These are phyloP conservation scores for Spergularia bocconei DNA, from an alignment of 148 eudicot species.

Conservation along the genomic window DNA sequence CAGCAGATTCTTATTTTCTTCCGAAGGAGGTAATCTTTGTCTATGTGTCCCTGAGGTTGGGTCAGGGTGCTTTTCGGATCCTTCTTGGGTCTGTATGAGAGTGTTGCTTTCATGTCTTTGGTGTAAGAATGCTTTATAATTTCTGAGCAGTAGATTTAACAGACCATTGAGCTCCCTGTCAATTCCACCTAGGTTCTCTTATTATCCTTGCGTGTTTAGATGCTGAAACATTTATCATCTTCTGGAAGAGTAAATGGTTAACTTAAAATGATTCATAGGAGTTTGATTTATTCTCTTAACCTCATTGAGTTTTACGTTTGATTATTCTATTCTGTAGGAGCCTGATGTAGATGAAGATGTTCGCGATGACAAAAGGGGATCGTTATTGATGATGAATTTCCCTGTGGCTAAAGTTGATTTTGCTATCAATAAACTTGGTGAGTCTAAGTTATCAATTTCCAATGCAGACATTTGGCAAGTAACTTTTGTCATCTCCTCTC, in stretches of 20 bases:
- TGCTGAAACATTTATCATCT: not conserved
- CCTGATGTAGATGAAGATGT: slow-evolving; percentile 39
- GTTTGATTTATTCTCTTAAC: not conserved
- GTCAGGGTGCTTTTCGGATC: too few relatives aligned
- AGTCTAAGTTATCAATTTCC: slow-evolving; percentile 26
- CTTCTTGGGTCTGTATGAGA: not conserved
- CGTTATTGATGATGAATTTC: slow-evolving; percentile 77
- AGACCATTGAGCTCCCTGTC: not conserved
- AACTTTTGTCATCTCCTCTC: too few relatives aligned
- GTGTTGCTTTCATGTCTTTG: not conserved
- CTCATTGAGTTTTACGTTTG: slow-evolving; percentile 13
- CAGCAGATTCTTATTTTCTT: slow-evolving; percentile 16
- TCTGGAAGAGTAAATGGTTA: not conserved
- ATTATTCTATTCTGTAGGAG: slow-evolving; percentile 45
- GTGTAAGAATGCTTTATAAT: not conserved
- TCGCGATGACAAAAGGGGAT: slow-evolving; percentile 49
- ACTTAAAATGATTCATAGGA: not conserved
- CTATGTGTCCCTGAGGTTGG: not conserved
- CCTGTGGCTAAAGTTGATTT: slow-evolving; percentile 62
- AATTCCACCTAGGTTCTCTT: not conserved
- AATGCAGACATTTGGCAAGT: not conserved
- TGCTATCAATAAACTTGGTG: slow-evolving; percentile 82
- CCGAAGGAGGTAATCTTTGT: slow-evolving; percentile 56
- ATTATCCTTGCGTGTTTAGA: not conserved
- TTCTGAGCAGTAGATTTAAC: not conserved